A percentile compares a stretch with the other conserved stretches of the same genome.
phyloP scores from a whole-genome alignment of 768 basidiomycete species.

The Kwoniella sp. region DNA sequence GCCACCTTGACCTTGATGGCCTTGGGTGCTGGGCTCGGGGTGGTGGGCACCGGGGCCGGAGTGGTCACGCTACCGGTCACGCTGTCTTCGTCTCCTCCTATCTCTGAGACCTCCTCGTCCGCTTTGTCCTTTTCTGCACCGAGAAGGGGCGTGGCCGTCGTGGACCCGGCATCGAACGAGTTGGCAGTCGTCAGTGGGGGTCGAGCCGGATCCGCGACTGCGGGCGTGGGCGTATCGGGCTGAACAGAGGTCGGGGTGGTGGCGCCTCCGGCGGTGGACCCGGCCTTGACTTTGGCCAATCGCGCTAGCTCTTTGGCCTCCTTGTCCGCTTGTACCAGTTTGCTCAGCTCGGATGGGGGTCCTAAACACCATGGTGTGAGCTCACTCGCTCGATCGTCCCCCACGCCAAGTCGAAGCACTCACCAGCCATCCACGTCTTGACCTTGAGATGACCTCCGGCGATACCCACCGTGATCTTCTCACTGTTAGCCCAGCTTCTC shows the following conservation, averaged over 20 bases:
- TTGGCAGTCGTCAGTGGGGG: conserved; percentile 4
- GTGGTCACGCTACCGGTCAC: conserved; percentile 5
- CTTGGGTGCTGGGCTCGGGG: neutral
- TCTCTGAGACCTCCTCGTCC: conserved; percentile 20
- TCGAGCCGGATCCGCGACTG: conserved; percentile 4
- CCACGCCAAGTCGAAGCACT: conserved; percentile 1
- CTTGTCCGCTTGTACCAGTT: conserved; percentile 33
- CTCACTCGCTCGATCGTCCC: neutral
- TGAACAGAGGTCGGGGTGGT: neutral
- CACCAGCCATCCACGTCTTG: conserved; percentile 34
- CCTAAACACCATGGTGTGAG: conserved; percentile 15
- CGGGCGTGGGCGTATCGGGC: neutral
- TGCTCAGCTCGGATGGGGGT: conserved; percentile 31
- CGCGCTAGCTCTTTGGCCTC: conserved; percentile 31
- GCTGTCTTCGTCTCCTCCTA: conserved; percentile 21
- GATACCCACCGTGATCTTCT: conserved; percentile 21
- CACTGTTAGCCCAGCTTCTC: conserved; percentile 22
- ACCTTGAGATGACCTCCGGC: conserved; percentile 35
- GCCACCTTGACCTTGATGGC: neutral
- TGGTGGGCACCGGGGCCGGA: neutral
- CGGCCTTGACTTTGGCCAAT: conserved; percentile 20
- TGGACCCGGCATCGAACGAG: conserved; percentile 10
- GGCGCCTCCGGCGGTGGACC: conserved; percentile 1
- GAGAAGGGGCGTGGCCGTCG: conserved; percentile 1
- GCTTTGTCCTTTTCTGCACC: neutral